Percentiles rank a stretch among this genome's conserved stretches.
These are phyloP conservation scores for Pontederia crassipes DNA, from an alignment of 176 grass and related monocot species.

Conservation along the genomic window DNA sequence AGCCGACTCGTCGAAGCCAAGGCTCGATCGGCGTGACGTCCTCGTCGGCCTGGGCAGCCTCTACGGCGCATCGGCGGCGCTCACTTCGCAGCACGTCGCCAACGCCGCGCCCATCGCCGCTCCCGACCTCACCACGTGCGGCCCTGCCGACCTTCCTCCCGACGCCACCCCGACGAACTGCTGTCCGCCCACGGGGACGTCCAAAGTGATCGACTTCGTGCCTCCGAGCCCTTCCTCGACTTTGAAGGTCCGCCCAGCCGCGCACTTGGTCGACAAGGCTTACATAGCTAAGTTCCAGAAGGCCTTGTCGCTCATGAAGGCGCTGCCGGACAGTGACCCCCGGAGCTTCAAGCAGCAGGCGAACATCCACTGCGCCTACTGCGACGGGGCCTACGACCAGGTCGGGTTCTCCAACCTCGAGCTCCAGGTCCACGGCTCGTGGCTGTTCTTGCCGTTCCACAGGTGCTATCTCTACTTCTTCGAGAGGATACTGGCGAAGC, in stretches of 20 bases:
- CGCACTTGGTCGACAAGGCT: slow-evolving; percentile 16
- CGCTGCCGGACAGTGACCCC: slow-evolving; percentile 12
- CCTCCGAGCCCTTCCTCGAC: slow-evolving; percentile 19
- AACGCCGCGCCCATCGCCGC: slow-evolving; percentile 23
- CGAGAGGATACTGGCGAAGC: slow-evolving; percentile 47
- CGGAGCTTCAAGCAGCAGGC: slow-evolving; percentile 58
- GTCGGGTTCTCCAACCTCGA: not conserved
- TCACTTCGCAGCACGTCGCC: not conserved
- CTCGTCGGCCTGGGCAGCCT: slow-evolving; percentile 17
- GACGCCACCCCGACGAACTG: slow-evolving; percentile 10
- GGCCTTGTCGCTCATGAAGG: slow-evolving; percentile 41
- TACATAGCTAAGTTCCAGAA: slow-evolving; percentile 44
- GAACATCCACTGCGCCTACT: slow-evolving; percentile 63
- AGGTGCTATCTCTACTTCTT: slow-evolving; percentile 56
- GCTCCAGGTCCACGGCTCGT: slow-evolving; percentile 44
- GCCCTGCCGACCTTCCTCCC: slow-evolving; percentile 2
- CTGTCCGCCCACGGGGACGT: slow-evolving; percentile 17
- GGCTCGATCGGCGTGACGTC: slow-evolving; percentile 6
- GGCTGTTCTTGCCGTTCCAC: slow-evolving; percentile 63
- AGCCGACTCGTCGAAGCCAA: not conserved
- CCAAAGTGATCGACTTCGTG: slow-evolving; percentile 19
- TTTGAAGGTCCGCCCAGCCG: slow-evolving; percentile 25
- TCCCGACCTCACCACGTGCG: slow-evolving; percentile 4
- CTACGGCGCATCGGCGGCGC: slow-evolving; percentile 5
- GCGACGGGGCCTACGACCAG: slow-evolving; percentile 43